A percentile compares a stretch with the other conserved stretches of the same genome.
Conservation (phyloP, 2,329 filamentous ascomycete genomes). For the Fusarium gaditjirri region DNA sequence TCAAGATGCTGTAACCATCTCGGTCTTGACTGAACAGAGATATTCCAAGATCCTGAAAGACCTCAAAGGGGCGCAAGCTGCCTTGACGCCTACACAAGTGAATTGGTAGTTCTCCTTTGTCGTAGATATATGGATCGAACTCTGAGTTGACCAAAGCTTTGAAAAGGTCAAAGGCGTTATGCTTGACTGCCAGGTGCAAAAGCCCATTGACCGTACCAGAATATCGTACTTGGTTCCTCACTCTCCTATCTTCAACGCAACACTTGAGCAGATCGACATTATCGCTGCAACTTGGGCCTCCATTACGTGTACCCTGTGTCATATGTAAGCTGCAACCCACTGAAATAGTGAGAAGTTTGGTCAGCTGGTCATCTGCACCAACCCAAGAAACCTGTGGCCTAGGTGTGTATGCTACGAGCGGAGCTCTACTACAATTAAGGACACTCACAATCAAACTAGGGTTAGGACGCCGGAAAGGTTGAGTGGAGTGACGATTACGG, state of each 20-base stretch:
- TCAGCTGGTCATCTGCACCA: too few species aligned
- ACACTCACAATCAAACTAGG: too few species aligned
- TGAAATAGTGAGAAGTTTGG: too few species aligned
- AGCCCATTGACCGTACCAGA: rapidly evolving
- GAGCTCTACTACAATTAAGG: too few species aligned
- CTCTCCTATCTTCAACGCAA: background rate
- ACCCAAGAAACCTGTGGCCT: too few species aligned
- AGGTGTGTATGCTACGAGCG: too few species aligned
- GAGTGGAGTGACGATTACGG: too few species aligned
- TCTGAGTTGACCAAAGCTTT: background rate
- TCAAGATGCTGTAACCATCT: background rate
- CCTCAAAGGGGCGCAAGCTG: rapidly evolving
- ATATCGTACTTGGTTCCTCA: background rate
- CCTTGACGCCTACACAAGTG: background rate
- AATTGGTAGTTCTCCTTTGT: background rate
- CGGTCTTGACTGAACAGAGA: background rate
- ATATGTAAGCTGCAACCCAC: too few species aligned
- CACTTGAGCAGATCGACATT: rapidly evolving
- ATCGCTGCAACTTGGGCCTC: too few species aligned
- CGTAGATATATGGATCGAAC: background rate
- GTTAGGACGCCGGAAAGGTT: too few species aligned
- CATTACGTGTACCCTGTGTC: too few species aligned
- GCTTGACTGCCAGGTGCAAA: background rate
- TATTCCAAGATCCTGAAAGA: background rate
- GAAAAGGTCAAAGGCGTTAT: rapidly evolving